These are phyloP conservation scores for Apiospora kogelbergensis DNA, from an alignment of 2,329 filamentous ascomycete species.

Conservation along the genomic window DNA sequence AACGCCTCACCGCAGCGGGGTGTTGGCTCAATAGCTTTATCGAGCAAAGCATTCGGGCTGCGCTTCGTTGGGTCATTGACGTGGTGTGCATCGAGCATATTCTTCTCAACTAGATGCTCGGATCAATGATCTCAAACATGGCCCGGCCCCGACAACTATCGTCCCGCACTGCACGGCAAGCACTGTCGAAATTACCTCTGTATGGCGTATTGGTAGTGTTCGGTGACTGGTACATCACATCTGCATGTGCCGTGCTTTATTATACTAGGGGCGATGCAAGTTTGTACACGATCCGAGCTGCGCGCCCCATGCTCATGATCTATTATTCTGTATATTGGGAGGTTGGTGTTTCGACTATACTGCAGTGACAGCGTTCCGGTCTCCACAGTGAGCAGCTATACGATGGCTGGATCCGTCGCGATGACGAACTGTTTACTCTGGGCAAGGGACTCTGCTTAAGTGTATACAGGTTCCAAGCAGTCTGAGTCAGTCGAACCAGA, in stretches of 20 bases:
- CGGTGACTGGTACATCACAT: not conserved
- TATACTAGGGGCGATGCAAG: not conserved
- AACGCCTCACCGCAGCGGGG: not conserved
- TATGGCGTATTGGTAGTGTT: not conserved
- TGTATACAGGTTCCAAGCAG: not conserved
- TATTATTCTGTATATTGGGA: not conserved
- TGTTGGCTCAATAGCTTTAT: not conserved
- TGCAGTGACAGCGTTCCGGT: not conserved
- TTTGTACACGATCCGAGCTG: not conserved
- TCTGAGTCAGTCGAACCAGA: not conserved
- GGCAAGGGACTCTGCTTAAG: not conserved
- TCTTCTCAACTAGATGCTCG: not conserved
- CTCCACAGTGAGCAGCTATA: conserved; percentile 4
- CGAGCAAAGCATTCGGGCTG: not conserved
- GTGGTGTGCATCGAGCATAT: not conserved
- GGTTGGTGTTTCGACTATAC: conserved; percentile 6
- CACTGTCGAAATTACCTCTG: too few relatives aligned
- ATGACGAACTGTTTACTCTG: not conserved
- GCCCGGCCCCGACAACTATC: not conserved
- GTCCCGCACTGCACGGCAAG: not conserved
- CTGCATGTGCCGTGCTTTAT: not conserved
- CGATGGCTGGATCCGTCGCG: not conserved
- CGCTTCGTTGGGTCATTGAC: not conserved
- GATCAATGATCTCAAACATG: not conserved
- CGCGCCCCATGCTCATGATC: not conserved